Evolutionary conservation across 2,329 filamentous ascomycete species (phyloP).

Genomic region (Laburnicola sp.): DNA sequence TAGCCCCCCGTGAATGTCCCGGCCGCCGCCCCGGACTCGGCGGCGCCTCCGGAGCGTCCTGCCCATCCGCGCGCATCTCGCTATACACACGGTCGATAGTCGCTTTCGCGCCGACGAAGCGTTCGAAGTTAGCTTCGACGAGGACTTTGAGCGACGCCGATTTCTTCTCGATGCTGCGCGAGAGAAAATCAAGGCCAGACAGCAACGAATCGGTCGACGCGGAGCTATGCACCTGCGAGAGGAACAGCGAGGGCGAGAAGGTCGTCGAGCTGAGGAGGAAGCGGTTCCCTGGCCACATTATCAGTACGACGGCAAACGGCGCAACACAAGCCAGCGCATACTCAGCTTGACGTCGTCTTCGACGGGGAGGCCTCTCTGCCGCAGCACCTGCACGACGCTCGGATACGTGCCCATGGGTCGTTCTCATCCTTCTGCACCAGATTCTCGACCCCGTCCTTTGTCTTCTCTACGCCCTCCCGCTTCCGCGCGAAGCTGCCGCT

Average conservation of each 20-base stretch:
- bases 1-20: constrained; percentile 68
- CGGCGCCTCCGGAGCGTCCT: constrained; percentile 42
- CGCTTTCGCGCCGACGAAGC: constrained; percentile 94
- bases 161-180: constrained; percentile 93
- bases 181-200: constrained; percentile 80
- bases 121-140: constrained; percentile 97
- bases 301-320: neutral
- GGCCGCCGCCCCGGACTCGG: constrained; percentile 49
- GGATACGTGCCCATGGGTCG: constrained; percentile 87
- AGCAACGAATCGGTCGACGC: constrained; percentile 82
- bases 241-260: constrained; percentile 88
- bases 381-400: constrained; percentile 81
- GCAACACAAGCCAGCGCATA: too few species aligned
- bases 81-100: constrained; percentile 99
- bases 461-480: constrained; percentile 69
- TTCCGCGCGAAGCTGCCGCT: constrained; percentile 70
- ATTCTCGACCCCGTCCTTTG: constrained; percentile 70
- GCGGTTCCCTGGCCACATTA: constrained; percentile 67
- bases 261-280: constrained; percentile 95
- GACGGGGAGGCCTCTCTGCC: constrained; percentile 74
- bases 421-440: constrained; percentile 88
- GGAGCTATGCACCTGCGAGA: constrained; percentile 86
- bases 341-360: constrained; percentile 80
- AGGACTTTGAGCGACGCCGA: constrained; percentile 94
- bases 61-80: constrained; percentile 82